Percentiles rank a stretch among this genome's conserved stretches.
phyloP scores from a whole-genome alignment of 1,139 yeast species.

The Scheffersomyces titani region DNA sequence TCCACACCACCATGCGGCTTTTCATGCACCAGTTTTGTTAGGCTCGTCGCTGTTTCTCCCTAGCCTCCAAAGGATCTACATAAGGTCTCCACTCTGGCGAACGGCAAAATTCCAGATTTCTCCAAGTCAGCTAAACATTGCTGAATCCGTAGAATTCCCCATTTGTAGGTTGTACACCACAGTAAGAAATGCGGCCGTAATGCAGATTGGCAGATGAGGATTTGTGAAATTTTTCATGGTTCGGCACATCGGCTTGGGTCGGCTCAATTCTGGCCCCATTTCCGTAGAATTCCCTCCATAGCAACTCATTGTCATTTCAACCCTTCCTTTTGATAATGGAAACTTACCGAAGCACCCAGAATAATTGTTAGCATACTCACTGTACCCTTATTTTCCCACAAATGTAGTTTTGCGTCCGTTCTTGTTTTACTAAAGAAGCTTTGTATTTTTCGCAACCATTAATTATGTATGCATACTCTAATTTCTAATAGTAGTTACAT shows the following conservation, averaged over 20 bases:
- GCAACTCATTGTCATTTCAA: not conserved
- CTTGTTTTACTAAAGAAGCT: not conserved
- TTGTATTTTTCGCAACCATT: not conserved
- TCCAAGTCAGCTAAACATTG: not conserved
- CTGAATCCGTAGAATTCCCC: not conserved
- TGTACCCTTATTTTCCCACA: not conserved
- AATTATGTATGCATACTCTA: not conserved
- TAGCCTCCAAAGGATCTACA: not conserved
- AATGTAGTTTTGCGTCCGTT: not conserved
- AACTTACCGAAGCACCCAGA: not conserved
- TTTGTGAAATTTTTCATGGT: not conserved
- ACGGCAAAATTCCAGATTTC: not conserved
- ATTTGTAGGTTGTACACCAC: not conserved
- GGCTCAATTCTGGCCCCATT: not conserved
- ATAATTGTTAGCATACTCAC: too few species aligned
- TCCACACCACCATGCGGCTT: not conserved
- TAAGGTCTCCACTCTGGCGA: not conserved
- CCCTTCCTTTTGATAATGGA: not conserved
- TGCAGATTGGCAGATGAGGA: not conserved
- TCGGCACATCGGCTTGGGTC: not conserved
- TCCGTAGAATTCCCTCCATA: not conserved
- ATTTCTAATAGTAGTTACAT: not conserved
- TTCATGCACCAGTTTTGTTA: not conserved
- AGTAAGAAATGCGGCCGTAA: not conserved
- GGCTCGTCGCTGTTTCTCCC: not conserved